Evolutionary conservation across 2,329 filamentous ascomycete species (phyloP), one percentile per base, ranked within the genome.

Genomic region (Colletotrichum zoysiae): DNA sequence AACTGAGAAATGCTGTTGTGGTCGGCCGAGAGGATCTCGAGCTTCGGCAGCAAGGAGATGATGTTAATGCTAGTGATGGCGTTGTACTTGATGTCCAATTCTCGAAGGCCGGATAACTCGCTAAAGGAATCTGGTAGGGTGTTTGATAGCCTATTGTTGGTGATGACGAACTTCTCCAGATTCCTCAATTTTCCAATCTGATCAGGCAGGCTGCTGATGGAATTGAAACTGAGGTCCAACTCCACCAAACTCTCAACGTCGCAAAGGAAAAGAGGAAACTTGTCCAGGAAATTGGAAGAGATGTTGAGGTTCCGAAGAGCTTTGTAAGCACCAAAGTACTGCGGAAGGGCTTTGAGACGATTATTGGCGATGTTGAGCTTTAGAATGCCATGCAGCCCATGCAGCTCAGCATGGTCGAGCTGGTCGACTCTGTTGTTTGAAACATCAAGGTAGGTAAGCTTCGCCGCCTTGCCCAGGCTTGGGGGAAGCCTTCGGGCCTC

Each of bases 291-390:
- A 81, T 99, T 99, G 1, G 96, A 99, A 1, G 95, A 97, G 60
- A 99, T 86, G 78, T 97, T 98, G 71, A 99, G 84, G 74, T 91
- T 95, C 74, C 96, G 89, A 73, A 99, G 85, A 6, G 90, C 88
- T 73, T 89, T 90, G 80, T 97, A 99, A 26, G 89, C 87, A 30
- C 90, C 92, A 81, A 99, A 98, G 77, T 95, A 96, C 1, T 88
- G 81, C 0, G 96, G 96, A 1, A 99, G 84, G 63, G 88, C 86
- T 42, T 90, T 93, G 26, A 99, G 85, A 71, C 93, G 92, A 81
- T 99, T 99, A 82, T 98, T 99, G 74, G 95, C 94, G 75, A 99
- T 85, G 78, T 96, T 97, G 76, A 99, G 87, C 81, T 95, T 97
- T 70, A 97, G 88, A 48, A 99, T 85, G 30, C 92, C 91, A 26